These are phyloP conservation scores for Lycium barbarum DNA, from an alignment of 257 asterid species.

Conservation along the genomic window DNA sequence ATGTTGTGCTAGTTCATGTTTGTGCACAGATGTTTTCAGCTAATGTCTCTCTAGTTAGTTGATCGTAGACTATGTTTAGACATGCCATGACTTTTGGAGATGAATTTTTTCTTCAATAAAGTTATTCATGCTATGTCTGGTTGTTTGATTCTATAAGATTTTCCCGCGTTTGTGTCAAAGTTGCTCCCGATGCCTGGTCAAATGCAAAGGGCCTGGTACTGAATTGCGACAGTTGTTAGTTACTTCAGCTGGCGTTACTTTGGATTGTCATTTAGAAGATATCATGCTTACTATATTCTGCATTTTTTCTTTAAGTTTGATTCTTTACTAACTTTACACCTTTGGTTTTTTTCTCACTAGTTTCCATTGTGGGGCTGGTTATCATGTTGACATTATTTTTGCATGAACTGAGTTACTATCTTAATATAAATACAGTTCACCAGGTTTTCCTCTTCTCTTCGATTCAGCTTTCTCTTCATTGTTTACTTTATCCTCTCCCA, in stretches of 20 bases:
- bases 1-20: constrained; percentile 29
- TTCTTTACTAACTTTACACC: constrained; percentile 42
- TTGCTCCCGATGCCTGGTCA: not conserved
- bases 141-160: constrained; percentile 16
- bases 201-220: constrained; percentile 1
- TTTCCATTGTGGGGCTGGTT: constrained; percentile 82
- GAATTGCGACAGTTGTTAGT: not conserved
- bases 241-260: not conserved
- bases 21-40: constrained; percentile 7
- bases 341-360: constrained; percentile 42
- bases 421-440: constrained; percentile 80
- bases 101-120: not conserved
- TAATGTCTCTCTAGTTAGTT: not conserved
- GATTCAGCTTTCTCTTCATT: constrained; percentile 6
- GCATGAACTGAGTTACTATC: constrained; percentile 90
- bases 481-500: not conserved
- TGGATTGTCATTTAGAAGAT: not conserved
- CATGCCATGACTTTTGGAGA: constrained; percentile 24
- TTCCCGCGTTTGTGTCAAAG: not conserved
- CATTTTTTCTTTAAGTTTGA: constrained; percentile 2
- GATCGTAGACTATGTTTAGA: not conserved
- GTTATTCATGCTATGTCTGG: not conserved
- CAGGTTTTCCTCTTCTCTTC: constrained; percentile 62
- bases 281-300: not conserved
- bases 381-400: constrained; percentile 91